Evolutionary conservation across 768 basidiomycete genomes (phyloP).

Genomic region (Amanita rimosa): DNA sequence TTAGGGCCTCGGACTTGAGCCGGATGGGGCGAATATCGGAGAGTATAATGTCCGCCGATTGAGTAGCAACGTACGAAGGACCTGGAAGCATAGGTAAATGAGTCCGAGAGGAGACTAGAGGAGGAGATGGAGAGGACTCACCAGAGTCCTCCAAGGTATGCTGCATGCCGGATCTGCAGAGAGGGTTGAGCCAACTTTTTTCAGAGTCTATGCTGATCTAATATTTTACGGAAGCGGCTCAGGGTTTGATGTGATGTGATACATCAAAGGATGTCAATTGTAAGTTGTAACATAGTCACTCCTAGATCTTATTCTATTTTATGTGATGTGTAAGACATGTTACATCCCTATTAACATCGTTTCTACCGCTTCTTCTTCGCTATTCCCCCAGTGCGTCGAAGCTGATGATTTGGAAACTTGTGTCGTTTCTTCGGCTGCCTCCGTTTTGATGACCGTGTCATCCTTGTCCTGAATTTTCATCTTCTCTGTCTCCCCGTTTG

Average conservation of each 20-base stretch:
- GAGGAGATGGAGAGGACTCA: conserved; percentile 24
- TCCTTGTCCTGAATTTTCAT: too few species aligned
- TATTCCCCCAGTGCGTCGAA: conserved; percentile 7
- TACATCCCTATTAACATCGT: conserved; percentile 13
- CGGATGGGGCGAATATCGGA: conserved; percentile 90
- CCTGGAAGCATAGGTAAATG: conserved; percentile 19
- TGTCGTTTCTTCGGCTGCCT: conserved; percentile 7
- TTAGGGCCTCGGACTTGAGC: conserved; percentile 69
- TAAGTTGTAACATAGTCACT: neutral
- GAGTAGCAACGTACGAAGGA: conserved; percentile 69
- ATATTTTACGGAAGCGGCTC: neutral
- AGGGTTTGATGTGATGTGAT: neutral
- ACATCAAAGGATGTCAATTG: too few species aligned
- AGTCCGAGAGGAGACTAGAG: conserved; percentile 7
- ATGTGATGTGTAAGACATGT: neutral
- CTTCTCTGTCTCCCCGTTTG: too few species aligned
- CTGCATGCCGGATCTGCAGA: conserved; percentile 23
- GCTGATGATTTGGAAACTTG: conserved; percentile 5
- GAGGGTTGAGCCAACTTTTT: too few species aligned
- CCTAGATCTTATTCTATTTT: neutral
- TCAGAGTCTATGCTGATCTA: neutral
- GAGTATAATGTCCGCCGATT: conserved; percentile 84
- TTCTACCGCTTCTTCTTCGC: conserved; percentile 17
- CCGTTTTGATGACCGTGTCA: neutral
- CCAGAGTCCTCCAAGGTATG: conserved; percentile 27